These are phyloP conservation scores for Saccharomyces jurei DNA, from an alignment of 805 yeast genomes.

Conservation along the genomic window DNA sequence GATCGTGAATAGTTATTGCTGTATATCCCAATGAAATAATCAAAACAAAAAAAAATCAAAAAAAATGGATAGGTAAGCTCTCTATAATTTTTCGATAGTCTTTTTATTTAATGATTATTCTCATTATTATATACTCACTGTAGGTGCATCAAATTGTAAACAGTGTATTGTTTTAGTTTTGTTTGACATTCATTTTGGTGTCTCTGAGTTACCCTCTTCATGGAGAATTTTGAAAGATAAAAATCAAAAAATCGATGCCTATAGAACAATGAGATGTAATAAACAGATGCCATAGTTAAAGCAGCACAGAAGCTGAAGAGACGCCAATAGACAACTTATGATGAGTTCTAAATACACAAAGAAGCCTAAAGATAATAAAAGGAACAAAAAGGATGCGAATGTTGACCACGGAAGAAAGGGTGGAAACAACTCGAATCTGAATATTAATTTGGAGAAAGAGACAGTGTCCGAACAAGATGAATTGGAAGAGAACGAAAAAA, in stretches of 20 bases:
- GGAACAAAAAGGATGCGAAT: background rate
- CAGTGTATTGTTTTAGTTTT: background rate
- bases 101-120: background rate
- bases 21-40: background rate
- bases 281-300: background rate
- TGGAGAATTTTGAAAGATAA: background rate
- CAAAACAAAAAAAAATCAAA: background rate
- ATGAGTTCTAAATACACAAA: background rate
- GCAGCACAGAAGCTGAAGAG: background rate
- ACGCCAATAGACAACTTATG: background rate
- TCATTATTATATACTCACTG: background rate
- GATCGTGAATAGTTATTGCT: background rate
- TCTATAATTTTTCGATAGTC: background rate
- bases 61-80: background rate
- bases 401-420: constrained; percentile 1
- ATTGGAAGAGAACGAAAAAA: constrained; percentile 17
- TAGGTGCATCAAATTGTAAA: background rate
- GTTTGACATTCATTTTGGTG: background rate
- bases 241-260: background rate
- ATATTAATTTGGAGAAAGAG: constrained; percentile 1
- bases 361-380: background rate
- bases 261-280: background rate
- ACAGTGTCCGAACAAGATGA: constrained; percentile 11
- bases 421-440: constrained; percentile 4
- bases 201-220: background rate